Evolutionary conservation across 257 asterid genomes (phyloP).

Genomic region (Orobanche coerulescens): DNA sequence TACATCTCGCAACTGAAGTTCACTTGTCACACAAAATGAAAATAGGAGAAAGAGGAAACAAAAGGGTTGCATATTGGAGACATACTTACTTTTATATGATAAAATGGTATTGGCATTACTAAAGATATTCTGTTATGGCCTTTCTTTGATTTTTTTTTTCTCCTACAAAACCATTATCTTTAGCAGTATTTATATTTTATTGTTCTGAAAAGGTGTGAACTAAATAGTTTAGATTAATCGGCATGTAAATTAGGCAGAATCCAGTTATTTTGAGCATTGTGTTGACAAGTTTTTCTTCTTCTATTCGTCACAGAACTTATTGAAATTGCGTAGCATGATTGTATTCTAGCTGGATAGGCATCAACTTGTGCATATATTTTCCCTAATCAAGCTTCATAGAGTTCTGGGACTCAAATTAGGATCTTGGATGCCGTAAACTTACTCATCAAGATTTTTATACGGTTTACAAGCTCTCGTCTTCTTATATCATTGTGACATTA

Average conservation of each 20-base stretch:
- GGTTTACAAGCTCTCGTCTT: conserved; percentile 14
- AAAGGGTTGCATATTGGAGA: background rate
- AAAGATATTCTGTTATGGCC: background rate
- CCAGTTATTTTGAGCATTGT: background rate
- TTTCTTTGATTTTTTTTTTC: background rate
- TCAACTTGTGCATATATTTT: conserved; percentile 2
- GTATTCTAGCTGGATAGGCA: conserved; percentile 11
- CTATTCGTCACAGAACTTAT: background rate
- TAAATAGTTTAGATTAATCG: background rate
- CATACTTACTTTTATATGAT: background rate
- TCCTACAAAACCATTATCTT: background rate
- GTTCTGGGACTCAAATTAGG: background rate
- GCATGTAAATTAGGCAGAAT: background rate
- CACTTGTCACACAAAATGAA: no score
- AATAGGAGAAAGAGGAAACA: no score
- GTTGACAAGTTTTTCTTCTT: conserved; percentile 12
- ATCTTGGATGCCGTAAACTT: conserved; percentile 10
- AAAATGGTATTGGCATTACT: conserved; percentile 10
- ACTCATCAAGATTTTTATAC: conserved; percentile 14
- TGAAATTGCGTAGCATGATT: conserved; percentile 4
- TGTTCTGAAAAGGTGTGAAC: background rate
- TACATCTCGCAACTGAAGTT: no score
- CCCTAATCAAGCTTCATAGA: background rate
- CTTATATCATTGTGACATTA: conserved; percentile 22
- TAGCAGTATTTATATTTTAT: background rate